Percentiles rank a stretch among this genome's conserved stretches.
phyloP scores from a whole-genome alignment of 495 filamentous ascomycete species.

The Tricharina praecox region DNA sequence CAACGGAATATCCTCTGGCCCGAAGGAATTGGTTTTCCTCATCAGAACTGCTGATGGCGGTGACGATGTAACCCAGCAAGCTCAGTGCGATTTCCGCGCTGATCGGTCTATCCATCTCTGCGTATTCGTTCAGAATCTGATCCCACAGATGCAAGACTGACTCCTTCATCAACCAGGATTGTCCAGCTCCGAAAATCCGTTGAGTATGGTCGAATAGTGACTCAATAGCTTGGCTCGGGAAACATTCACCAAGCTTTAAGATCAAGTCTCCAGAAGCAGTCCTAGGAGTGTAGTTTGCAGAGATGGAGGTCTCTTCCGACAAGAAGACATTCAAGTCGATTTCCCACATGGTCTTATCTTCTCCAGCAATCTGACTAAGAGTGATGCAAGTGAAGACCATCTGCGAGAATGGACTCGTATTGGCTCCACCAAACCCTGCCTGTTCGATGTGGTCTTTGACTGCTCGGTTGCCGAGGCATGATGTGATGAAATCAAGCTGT shows the following conservation, averaged over 20 bases:
- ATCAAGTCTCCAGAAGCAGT: slow-evolving; percentile 80
- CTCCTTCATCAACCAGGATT: slow-evolving; percentile 39
- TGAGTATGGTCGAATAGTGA: slow-evolving; percentile 12
- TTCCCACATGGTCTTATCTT: slow-evolving; percentile 91
- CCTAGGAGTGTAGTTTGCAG: slow-evolving; percentile 88
- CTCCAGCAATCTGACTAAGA: slow-evolving; percentile 79
- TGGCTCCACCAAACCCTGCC: slow-evolving; percentile 14
- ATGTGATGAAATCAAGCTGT: slow-evolving; percentile 82
- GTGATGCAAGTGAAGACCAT: slow-evolving; percentile 32
- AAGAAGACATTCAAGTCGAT: slow-evolving; percentile 90
- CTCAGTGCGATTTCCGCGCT: slow-evolving; percentile 46
- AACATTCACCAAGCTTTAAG: slow-evolving; percentile 31
- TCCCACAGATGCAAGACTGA: slow-evolving; percentile 69
- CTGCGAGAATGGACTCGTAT: slow-evolving; percentile 20
- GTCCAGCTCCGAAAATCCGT: slow-evolving; percentile 2
- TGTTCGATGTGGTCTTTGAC: slow-evolving; percentile 52
- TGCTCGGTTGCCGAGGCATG: slow-evolving; percentile 44
- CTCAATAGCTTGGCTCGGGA: slow-evolving; percentile 33
- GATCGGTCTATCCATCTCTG: slow-evolving; percentile 52
- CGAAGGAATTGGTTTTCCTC: slow-evolving; percentile 47
- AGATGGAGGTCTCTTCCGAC: slow-evolving; percentile 84
- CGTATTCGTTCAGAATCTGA: slow-evolving; percentile 60
- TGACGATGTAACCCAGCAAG: slow-evolving; percentile 61
- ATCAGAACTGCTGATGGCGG: slow-evolving; percentile 39
- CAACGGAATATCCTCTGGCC: slow-evolving; percentile 70